phyloP scores from a whole-genome alignment of 495 filamentous ascomycete genomes.

The Cercophora sp. region DNA sequence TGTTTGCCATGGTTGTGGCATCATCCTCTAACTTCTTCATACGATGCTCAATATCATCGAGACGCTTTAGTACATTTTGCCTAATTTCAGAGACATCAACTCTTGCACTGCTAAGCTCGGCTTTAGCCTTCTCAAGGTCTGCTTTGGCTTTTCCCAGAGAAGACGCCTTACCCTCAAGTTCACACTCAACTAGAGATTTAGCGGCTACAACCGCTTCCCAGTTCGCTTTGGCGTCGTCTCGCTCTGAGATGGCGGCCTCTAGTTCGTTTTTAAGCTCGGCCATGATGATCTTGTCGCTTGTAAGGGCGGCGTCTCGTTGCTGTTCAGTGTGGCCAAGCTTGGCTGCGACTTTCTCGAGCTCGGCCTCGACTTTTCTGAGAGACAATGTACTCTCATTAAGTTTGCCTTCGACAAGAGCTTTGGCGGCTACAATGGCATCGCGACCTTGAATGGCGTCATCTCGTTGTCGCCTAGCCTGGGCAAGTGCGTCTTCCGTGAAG shows the following conservation, averaged over 20 bases:
- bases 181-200: neutral
- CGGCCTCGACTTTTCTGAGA: neutral
- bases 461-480: neutral
- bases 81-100: neutral
- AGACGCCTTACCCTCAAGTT: neutral
- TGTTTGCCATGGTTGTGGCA: no score
- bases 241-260: no score
- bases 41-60: neutral
- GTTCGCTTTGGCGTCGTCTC: neutral
- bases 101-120: neutral
- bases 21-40: constrained; percentile 6
- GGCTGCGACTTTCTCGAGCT: neutral
- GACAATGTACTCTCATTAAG: no score
- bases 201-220: neutral
- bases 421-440: neutral
- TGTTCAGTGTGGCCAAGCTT: no score
- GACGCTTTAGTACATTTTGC: neutral
- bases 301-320: neutral
- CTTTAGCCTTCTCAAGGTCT: neutral
- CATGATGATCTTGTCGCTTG: neutral
- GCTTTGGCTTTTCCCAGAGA: neutral
- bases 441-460: constrained; percentile 2
- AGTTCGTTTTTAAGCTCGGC: no score
- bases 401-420: no score
- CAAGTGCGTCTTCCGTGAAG: neutral